phyloP scores from a whole-genome alignment of 495 filamentous ascomycete genomes.

The Penicillium angulare region DNA sequence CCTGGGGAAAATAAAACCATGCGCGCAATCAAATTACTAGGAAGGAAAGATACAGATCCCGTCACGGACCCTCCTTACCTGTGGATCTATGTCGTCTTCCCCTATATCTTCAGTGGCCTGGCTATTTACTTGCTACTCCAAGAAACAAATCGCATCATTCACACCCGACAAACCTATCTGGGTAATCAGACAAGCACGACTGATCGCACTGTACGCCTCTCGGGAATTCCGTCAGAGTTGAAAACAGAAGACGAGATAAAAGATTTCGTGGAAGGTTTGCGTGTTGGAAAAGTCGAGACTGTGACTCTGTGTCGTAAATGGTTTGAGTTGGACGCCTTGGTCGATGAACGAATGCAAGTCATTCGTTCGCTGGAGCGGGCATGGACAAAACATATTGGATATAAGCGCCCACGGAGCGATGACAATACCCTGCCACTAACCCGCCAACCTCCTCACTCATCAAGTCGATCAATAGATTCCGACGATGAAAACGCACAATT shows the following conservation, averaged over 20 bases:
- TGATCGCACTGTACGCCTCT: conserved; percentile 87
- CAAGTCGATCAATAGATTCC: conserved; percentile 34
- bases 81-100: conserved; percentile 92
- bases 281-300: conserved; percentile 89
- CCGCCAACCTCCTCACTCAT: conserved; percentile 42
- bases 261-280: conserved; percentile 79
- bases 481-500: conserved; percentile 53
- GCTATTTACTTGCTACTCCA: conserved; percentile 78
- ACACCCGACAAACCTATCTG: conserved; percentile 84
- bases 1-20: conserved; percentile 13
- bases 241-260: conserved; percentile 81
- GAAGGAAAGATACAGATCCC: conserved; percentile 29
- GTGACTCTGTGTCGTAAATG: conserved; percentile 88
- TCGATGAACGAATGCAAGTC: conserved; percentile 62
- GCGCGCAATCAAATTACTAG: conserved; percentile 7
- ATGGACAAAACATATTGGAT: conserved; percentile 71
- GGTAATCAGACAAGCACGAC: conserved; percentile 91
- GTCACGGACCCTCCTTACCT: conserved; percentile 56
- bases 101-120: conserved; percentile 83
- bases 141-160: conserved; percentile 80
- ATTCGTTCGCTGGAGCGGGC: conserved; percentile 78
- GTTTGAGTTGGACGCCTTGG: conserved; percentile 73
- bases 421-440: conserved; percentile 51
- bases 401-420: conserved; percentile 45
- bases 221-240: conserved; percentile 80